Base-by-base conservation (phyloP, 257 asterid genomes). In the Euphrasia confusa region DNA sequence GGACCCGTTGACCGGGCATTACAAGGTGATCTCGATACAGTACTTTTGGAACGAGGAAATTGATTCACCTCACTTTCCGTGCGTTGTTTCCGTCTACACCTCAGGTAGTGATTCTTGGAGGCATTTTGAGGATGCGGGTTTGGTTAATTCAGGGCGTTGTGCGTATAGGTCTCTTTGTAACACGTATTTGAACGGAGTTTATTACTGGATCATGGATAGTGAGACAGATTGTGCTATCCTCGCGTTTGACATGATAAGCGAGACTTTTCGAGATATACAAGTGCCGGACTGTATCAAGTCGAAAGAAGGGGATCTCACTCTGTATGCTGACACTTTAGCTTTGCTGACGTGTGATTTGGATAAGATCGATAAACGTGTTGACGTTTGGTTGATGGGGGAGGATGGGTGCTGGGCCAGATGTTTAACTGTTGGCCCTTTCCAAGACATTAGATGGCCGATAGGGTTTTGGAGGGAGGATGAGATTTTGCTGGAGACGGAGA, bases 401-500 rank as follows among this genome's bases (percentile, higher is more conserved):
- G 56, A 50, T 17, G 77, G 71, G 7, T 65, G 69, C 48, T 81
- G 87, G 84, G 66, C 45, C 28, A 78, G 71, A 17, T 60, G 35
- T 11, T 54, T 64, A 4, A 76, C 52, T 3, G 35, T 68, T 37
- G 78, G 80, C 50, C 87, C 82, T 37, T 53, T 71, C 68, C 50
- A 26, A 6, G 81, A 75, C 52, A 68, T 76, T 37, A 74, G 67
- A 8, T 63, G 77, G 75, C 81, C 83, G 14, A 63, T 79, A 37
- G 81, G 83, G 37, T 73, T 72, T 58, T 78, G 83, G 81, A 75
- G 74, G 61, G 47, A 71, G 18, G 64, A 63, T 21, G 78, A 77
- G 61, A 58, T 77, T 61, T 61, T 77, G 7, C 40, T 77, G 15
- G 85, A 77, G 60, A 66, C 79, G 1, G 68, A 54, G 24, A 35